Base-by-base conservation (phyloP, 345 rosid genomes). In the Arabis alpina region DNA sequence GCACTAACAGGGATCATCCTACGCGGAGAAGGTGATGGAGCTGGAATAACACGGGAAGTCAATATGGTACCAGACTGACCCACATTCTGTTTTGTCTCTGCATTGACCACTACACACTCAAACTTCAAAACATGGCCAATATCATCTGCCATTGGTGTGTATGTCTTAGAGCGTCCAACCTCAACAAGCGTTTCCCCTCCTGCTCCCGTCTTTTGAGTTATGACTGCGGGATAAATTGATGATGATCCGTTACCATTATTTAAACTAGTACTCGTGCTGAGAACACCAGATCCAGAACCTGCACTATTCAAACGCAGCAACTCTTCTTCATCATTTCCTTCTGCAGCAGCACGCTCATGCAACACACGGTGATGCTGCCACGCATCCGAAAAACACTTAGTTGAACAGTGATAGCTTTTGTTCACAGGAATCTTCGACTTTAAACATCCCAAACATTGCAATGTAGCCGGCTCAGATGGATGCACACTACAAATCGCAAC, bases 351-450 rank as follows among this genome's bases (percentile, higher is more conserved):
- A 61, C 95, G 97, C 59, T 94, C 97, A 67, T 94, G 99, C 64
- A 94, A 76, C 64, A 82, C 87, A 47, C 97, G 96, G 73, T 94
- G 99, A 81, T 91, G 99, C 82, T 91, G 96, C 99, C 99, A 93
- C 55, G 99, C 94, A 81, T 93, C 97, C 2, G 90, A 81, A 76
- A 91, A 93, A 73, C 99, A 93, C 77, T 86, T 91, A 3, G 99
- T 87, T 10, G 96, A 82, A 71, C 99, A 93, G 67, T 93, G 99
- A 66, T 88, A 93, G 80, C 99, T 91, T 75, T 88, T 91, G 64
- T 88, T 71, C 24, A 83, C 88, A n/a, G 93, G 90, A 70, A 89
- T 72, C 80, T 94, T 94, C 23, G 93, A 86, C 80, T 91, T 93
- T 32, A 89, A 78, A 72, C 98, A 93, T 30, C 94, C 97, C 25